Percentiles rank a stretch among this genome's conserved stretches.
Conservation (phyloP, 2,329 filamentous ascomycete genomes). For the Domatiomyces catenatus region DNA sequence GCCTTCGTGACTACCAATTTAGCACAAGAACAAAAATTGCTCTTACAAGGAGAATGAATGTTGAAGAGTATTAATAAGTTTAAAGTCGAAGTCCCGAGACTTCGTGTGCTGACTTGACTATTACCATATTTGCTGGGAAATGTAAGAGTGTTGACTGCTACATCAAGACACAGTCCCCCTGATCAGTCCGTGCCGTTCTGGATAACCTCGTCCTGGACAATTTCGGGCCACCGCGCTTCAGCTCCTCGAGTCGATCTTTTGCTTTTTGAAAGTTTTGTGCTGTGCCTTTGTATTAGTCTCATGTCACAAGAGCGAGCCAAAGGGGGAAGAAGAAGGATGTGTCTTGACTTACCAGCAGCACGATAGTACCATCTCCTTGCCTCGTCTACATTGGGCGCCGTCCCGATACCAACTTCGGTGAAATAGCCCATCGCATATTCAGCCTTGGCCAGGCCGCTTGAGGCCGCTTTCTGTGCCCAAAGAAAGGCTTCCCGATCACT, state of each 20-base stretch:
- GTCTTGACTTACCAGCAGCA: conserved; percentile 77
- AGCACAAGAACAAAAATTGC: too few species aligned
- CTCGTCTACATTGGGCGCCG: conserved; percentile 73
- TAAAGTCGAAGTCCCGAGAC: not conserved
- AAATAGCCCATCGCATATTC: conserved; percentile 91
- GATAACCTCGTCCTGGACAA: conserved; percentile 63
- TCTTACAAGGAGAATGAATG: too few species aligned
- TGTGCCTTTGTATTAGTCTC: conserved; percentile 24
- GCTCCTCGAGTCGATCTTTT: conserved; percentile 76
- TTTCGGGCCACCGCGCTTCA: conserved; percentile 65
- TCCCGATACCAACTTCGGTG: conserved; percentile 85
- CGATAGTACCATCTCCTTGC: conserved; percentile 97
- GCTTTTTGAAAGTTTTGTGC: conserved; percentile 92
- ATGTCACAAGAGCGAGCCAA: not conserved
- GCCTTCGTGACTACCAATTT: not conserved
- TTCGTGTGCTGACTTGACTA: not conserved
- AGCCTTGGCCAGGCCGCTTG: conserved; percentile 75
- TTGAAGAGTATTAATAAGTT: not conserved
- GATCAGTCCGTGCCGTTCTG: conserved; percentile 69
- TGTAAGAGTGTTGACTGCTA: conserved; percentile 28
- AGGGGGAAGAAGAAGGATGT: not conserved
- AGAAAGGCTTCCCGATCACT: conserved; percentile 93
- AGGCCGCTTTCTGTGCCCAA: conserved; percentile 88
- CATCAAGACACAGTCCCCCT: conserved; percentile 80
- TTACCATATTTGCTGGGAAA: not conserved